phyloP scores from a whole-genome alignment of 2,329 filamentous ascomycete genomes.

The Aspergillus fijiensis region DNA sequence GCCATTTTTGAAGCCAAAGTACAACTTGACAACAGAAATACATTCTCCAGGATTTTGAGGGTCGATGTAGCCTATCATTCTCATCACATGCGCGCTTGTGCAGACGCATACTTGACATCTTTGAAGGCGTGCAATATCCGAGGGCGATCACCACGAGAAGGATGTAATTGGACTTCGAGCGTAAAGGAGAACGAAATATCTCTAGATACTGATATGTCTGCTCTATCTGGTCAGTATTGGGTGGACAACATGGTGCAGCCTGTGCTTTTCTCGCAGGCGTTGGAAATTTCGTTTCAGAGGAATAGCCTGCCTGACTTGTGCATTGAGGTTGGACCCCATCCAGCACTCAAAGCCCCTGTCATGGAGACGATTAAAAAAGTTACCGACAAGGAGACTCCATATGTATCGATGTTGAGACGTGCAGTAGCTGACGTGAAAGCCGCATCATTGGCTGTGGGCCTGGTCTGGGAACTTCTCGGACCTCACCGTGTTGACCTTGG shows the following conservation, averaged over 20 bases:
- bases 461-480: no score
- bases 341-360: slow-evolving; percentile 23
- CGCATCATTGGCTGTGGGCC: no score
- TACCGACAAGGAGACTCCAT: no score
- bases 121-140: background rate
- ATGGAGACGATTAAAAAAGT: slow-evolving; percentile 1
- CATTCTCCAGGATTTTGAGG: slow-evolving; percentile 24
- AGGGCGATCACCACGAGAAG: background rate
- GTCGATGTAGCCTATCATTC: slow-evolving; percentile 31
- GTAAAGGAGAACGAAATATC: background rate
- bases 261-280: slow-evolving; percentile 12
- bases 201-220: no score
- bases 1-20: slow-evolving; percentile 24
- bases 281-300: background rate
- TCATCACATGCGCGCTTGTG: slow-evolving; percentile 25
- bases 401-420: no score
- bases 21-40: slow-evolving; percentile 22
- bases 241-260: slow-evolving; percentile 7
- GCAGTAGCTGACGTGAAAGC: no score
- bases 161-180: slow-evolving; percentile 11
- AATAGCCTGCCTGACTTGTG: slow-evolving; percentile 1
- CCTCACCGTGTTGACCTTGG: no score
- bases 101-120: slow-evolving; percentile 21
- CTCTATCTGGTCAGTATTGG: slow-evolving; percentile 10
- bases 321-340: slow-evolving; percentile 19